A percentile compares a stretch with the other conserved stretches of the same genome.
phyloP scores from a whole-genome alignment of 2,329 filamentous ascomycete species.

The Tolypocladium pustulatum region DNA sequence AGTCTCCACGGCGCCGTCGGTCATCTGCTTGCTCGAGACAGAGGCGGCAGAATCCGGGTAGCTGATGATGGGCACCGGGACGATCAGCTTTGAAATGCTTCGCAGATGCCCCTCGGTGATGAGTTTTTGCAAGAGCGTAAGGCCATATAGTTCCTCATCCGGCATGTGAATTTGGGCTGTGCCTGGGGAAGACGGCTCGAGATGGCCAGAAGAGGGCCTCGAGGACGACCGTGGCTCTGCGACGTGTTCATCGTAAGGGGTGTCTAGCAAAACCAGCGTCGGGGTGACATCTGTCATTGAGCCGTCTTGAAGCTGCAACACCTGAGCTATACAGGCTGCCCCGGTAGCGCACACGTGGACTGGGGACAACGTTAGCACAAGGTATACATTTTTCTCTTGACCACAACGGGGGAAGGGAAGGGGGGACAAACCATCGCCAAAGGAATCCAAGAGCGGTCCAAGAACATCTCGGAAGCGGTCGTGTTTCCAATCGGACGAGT shows the following conservation, averaged over 20 bases:
- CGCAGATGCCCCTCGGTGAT: constrained; percentile 47
- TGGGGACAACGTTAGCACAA: constrained; percentile 17
- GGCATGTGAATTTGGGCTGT: constrained; percentile 28
- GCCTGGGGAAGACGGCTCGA: constrained; percentile 24
- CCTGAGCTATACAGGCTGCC: constrained; percentile 39
- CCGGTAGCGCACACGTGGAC: constrained; percentile 46
- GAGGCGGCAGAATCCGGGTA: constrained; percentile 20
- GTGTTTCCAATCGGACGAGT: constrained; percentile 20
- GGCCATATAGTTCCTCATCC: constrained; percentile 42
- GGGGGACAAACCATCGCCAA: constrained; percentile 37
- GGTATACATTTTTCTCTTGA: too few species aligned
- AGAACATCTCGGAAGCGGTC: constrained; percentile 35
- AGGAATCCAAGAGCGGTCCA: constrained; percentile 39
- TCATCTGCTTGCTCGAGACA: constrained; percentile 20
- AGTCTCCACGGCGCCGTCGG: constrained; percentile 27
- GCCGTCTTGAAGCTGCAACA: constrained; percentile 42
- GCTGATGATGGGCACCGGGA: constrained; percentile 44
- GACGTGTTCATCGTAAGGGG: constrained; percentile 38
- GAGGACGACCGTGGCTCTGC: constrained; percentile 21
- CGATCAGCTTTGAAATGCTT: constrained; percentile 44
- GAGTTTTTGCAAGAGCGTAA: constrained; percentile 44
- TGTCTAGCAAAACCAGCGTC: constrained; percentile 47
- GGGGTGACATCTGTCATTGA: constrained; percentile 42
- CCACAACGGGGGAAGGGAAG: too few species aligned
- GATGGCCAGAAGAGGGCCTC: constrained; percentile 35